A percentile compares a stretch with the other conserved stretches of the same genome.
phyloP scores from a whole-genome alignment of 306 rosid genomes.

The Glycine soja region DNA sequence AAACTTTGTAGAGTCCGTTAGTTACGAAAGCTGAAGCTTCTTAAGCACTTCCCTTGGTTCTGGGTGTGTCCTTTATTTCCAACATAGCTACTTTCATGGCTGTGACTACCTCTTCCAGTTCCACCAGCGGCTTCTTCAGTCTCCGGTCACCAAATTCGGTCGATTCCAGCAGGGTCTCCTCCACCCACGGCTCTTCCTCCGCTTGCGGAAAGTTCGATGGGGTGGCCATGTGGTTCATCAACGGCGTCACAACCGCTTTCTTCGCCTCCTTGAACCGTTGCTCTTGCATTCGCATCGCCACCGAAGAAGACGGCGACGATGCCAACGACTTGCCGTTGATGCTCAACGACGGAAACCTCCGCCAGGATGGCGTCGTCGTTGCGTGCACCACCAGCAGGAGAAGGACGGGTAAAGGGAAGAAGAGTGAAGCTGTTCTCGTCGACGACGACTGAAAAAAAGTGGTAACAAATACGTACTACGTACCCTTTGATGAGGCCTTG shows the following conservation, averaged over 20 bases:
- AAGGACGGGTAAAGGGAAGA: slow-evolving; percentile 53
- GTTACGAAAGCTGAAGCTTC: slow-evolving; percentile 38
- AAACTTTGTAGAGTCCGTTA: slow-evolving; percentile 26
- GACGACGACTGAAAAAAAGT: background rate
- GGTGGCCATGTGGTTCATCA: slow-evolving; percentile 79
- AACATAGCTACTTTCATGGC: slow-evolving; percentile 56
- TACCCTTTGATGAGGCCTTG: no score
- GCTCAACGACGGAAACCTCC: slow-evolving; percentile 68
- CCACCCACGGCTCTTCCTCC: background rate
- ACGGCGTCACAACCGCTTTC: slow-evolving; percentile 68
- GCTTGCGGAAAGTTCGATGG: slow-evolving; percentile 72
- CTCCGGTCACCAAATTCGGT: slow-evolving; percentile 59
- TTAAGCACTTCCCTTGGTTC: slow-evolving; percentile 34
- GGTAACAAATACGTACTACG: no score
- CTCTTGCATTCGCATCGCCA: slow-evolving; percentile 81
- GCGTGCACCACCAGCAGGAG: slow-evolving; percentile 50
- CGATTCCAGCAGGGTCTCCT: slow-evolving; percentile 42
- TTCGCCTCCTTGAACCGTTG: slow-evolving; percentile 76
- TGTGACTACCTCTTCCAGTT: slow-evolving; percentile 60
- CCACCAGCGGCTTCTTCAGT: slow-evolving; percentile 62
- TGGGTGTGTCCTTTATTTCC: background rate
- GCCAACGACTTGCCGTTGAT: slow-evolving; percentile 76
- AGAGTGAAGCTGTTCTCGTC: slow-evolving; percentile 36
- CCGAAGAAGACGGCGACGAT: slow-evolving; percentile 65
- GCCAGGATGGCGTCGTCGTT: slow-evolving; percentile 39